Evolutionary conservation across 2,329 filamentous ascomycete species (phyloP).

Genomic region (Celoporthe dispersa): DNA sequence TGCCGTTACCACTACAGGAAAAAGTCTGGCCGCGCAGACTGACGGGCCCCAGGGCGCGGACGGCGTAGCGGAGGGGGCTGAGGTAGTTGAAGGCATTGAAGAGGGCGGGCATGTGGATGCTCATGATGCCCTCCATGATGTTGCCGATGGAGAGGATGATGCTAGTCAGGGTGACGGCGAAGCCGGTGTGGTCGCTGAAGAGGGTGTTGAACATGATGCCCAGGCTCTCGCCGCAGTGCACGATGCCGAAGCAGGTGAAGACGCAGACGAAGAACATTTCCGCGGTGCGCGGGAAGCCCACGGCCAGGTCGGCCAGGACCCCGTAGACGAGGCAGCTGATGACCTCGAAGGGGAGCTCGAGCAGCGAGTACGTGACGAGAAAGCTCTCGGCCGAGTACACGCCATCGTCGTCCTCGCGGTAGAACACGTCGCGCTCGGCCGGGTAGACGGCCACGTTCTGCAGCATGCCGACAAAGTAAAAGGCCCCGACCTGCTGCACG

Average conservation of each 20-base stretch:
- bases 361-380: slow-evolving; percentile 69
- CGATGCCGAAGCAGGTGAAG: slow-evolving; percentile 74
- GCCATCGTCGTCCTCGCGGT: slow-evolving; percentile 74
- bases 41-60: slow-evolving; percentile 69
- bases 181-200: slow-evolving; percentile 71
- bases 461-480: slow-evolving; percentile 78
- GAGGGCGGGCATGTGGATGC: slow-evolving; percentile 68
- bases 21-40: slow-evolving; percentile 65
- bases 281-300: slow-evolving; percentile 65
- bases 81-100: slow-evolving; percentile 73
- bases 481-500: slow-evolving; percentile 71
- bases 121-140: slow-evolving; percentile 73
- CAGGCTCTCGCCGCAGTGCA: slow-evolving; percentile 74
- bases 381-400: slow-evolving; percentile 75
- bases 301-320: slow-evolving; percentile 65
- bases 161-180: slow-evolving; percentile 74
- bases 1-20: slow-evolving; percentile 51
- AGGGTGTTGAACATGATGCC: slow-evolving; percentile 83
- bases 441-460: slow-evolving; percentile 80
- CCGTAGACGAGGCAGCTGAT: slow-evolving; percentile 68
- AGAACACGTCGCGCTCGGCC: slow-evolving; percentile 74
- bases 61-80: slow-evolving; percentile 71
- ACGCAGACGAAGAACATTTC: slow-evolving; percentile 69
- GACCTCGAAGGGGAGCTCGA: slow-evolving; percentile 75
- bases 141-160: slow-evolving; percentile 72